These are phyloP conservation scores for Platanus orientalis DNA, from an alignment of 164 flowering plant genomes.

Conservation along the genomic window DNA sequence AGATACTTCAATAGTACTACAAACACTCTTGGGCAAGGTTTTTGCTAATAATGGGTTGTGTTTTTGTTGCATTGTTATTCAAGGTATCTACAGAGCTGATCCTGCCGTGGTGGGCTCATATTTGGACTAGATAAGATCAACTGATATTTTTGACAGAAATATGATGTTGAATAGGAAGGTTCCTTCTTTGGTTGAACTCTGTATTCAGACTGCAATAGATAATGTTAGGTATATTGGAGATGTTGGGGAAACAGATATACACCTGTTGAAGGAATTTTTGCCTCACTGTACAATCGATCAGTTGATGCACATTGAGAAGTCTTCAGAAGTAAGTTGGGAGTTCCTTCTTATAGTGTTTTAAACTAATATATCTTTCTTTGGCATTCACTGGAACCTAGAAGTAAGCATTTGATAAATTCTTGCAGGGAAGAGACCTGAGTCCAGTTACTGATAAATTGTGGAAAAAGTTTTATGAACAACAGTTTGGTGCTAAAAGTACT, in stretches of 20 bases:
- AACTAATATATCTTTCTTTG: background rate
- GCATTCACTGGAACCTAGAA: background rate
- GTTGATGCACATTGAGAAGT: conserved; percentile 71
- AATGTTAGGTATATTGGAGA: conserved; percentile 78
- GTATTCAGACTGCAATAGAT: conserved; percentile 60
- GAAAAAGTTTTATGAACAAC: conserved; percentile 55
- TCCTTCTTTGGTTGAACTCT: conserved; percentile 72
- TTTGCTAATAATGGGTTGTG: background rate
- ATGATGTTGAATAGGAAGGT: conserved; percentile 19
- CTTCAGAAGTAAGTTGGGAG: conserved; percentile 45
- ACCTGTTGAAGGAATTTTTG: conserved; percentile 66
- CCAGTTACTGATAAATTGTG: conserved; percentile 69
- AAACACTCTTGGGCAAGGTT: background rate
- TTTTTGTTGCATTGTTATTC: background rate
- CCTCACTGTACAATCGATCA: conserved; percentile 83
- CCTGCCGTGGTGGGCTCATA: background rate
- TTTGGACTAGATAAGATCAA: background rate
- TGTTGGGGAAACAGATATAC: conserved; percentile 75
- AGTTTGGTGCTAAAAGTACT: conserved; percentile 42
- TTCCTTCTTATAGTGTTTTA: conserved; percentile 1
- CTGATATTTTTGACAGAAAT: background rate
- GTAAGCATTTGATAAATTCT: background rate
- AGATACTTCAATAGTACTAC: background rate
- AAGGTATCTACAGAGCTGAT: background rate
- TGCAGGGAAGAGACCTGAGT: conserved; percentile 80